Conservation (phyloP, 352 stramenopile genomes). For the Pythium vanterpoolii region DNA sequence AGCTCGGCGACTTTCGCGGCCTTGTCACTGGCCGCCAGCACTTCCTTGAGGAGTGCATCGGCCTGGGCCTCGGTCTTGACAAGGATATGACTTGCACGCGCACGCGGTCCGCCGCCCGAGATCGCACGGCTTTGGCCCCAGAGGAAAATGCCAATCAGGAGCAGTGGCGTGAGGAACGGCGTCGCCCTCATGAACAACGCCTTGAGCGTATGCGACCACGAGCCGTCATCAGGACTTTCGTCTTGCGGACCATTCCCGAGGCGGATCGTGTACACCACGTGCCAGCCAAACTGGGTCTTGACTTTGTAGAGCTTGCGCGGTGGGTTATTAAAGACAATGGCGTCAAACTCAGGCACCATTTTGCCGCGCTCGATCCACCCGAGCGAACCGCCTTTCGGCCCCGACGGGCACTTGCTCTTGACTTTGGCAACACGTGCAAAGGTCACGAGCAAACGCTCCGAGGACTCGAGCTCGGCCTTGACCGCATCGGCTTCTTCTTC, state of each 20-base stretch:
- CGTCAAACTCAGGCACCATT: constrained; percentile 37
- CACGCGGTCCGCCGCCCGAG: constrained; percentile 25
- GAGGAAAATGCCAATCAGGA: constrained; percentile 28
- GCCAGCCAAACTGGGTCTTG: constrained; percentile 40
- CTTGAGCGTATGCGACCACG: constrained; percentile 24
- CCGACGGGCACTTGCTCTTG: constrained; percentile 36
- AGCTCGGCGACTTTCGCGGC: constrained; percentile 64
- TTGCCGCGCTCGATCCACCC: constrained; percentile 31
- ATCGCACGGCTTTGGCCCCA: constrained; percentile 18
- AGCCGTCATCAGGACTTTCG: constrained; percentile 20
- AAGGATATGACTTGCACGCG: constrained; percentile 80
- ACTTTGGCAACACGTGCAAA: constrained; percentile 26
- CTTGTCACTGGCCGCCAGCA: constrained; percentile 44
- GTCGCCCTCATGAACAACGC: constrained; percentile 13
- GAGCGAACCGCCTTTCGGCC: constrained; percentile 26
- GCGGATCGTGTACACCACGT: constrained; percentile 33
- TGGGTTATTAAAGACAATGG: constrained; percentile 27
- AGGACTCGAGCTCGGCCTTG: constrained; percentile 19
- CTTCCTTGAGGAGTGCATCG: constrained; percentile 52
- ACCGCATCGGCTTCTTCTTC: constrained; percentile 30
- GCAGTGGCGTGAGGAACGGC: constrained; percentile 24
- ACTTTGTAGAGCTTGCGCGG: constrained; percentile 35
- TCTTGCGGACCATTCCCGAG: constrained; percentile 23
- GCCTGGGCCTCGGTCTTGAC: constrained; percentile 66
- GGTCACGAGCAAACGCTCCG: constrained; percentile 19